Evolutionary conservation across 192 early-diverging fungal species (phyloP), one percentile per base, ranked within the genome.

Genomic region (Coemansia sp.): DNA sequence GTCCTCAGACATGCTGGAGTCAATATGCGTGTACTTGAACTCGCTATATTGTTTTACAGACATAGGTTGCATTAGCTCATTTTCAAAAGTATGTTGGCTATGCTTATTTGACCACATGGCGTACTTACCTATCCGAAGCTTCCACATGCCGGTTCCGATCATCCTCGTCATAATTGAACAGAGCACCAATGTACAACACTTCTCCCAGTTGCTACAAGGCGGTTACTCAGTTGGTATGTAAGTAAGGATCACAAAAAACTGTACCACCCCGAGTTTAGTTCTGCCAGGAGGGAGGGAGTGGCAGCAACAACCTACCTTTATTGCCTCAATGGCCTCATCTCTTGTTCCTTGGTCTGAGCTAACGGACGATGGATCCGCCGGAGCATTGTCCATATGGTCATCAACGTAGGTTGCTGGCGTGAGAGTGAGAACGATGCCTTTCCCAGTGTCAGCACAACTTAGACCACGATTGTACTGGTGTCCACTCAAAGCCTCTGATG

Each of bases 141-240:
- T 46, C 66, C 4, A 23, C 18, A 35, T 60, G 35, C 9, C n/a
- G 26, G 21, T 11, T 60, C 2, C 60, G 60, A 31, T 51, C 58
- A 10, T 61, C 61, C 24, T 81, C 78, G 42, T 81, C 78, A 48
- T 72, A 81, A 11, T 37, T 56, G 24, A 62, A 43, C 59, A 81
- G 61, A 38, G 74, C 24, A 2, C 58, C 62, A 3, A 75, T 51
- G 28, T 81, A 75, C 11, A 81, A 48, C 1, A 72, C 65, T 46
- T 81, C 78, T 0, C 73, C 73, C 28, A 69, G 50, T 63, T 72
- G 78, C 78, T 79, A 79, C 48, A 35, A 18, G 18, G 24, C 3
- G 26, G 6, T 28, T 34, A 16, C n/a, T 34, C 7, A 33, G 23
- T 56, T 10, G 23, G 23, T 23, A 23, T 14, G 10, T 4, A 20